Base-by-base conservation (phyloP, 2,329 filamentous ascomycete species). In the Aureobasidium vineae region DNA sequence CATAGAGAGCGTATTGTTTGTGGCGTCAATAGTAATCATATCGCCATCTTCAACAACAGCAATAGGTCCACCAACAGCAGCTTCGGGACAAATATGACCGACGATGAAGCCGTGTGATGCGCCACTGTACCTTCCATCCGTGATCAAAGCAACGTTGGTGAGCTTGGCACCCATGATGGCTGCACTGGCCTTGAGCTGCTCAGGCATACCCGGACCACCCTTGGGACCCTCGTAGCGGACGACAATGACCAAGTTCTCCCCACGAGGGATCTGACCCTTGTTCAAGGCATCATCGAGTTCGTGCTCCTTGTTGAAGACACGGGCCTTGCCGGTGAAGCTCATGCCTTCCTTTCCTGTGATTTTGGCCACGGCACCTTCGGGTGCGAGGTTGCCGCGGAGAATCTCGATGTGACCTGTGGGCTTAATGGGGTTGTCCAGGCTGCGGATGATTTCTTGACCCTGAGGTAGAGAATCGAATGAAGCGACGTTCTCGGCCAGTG, bases 331-430 rank as follows among this genome's bases (percentile, higher is more conserved):
- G 0, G 84, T 88, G 78, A 98, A 98, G 15, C 79, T 82, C 7
- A 92, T 84, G 2, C 94, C 94, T 77, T 98, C 94, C 77, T 97
- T 97, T 41, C 94, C 94, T 0, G 94, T 97, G 77, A 98, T 97
- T 79, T 98, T 98, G 68, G 92, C 93, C 1, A 98, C 93, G 0
- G 93, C 90, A 40, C 94, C 94, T 13, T 88, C 90, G 1, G 94
- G 94, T 2, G 93, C 91, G 38, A 97, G 84, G 76, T 96, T 97
- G 23, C 94, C 94, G 68, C 86, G 85, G 3, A 98, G 84, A 68
- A 98, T 90, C 77, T 94, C 92, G 68, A 98, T 85, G 77, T 98
- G 94, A 50, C 94, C 94, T 0, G 88, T 91, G 1, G 83, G 71
- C 77, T 97, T 97, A 82, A 96, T 94, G 16, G 92, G 92, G 77